Percentiles rank a stretch among this genome's conserved stretches.
Conservation (phyloP, 805 yeast species). For the Ogataea degrootiae region DNA sequence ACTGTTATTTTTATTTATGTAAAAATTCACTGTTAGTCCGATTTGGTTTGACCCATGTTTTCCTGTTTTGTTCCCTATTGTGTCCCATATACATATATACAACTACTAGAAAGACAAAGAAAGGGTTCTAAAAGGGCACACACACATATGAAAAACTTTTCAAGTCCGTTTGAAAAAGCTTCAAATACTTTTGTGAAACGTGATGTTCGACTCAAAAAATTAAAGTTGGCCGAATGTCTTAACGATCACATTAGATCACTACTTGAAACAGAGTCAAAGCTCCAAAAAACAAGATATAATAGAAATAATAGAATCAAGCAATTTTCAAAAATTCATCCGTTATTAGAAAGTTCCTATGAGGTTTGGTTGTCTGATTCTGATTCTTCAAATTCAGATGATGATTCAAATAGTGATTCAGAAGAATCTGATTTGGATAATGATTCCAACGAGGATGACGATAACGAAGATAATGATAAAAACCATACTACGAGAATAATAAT, state of each 20-base stretch:
- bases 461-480: neutral
- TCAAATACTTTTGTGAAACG: too few species aligned
- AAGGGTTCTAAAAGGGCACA: too few species aligned
- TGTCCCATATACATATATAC: too few species aligned
- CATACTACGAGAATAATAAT: neutral
- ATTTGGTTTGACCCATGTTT: too few species aligned
- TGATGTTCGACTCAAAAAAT: too few species aligned
- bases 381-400: neutral
- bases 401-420: neutral
- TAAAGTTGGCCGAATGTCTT: neutral
- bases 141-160: too few species aligned
- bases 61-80: too few species aligned
- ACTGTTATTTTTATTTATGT: too few species aligned
- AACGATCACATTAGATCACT: slow-evolving; percentile 2
- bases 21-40: too few species aligned
- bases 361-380: slow-evolving; percentile 16
- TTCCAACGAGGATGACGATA: neutral
- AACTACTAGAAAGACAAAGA: too few species aligned
- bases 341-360: slow-evolving; percentile 17
- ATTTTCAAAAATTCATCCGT: slow-evolving; percentile 2
- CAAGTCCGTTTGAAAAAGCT: too few species aligned
- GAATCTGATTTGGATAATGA: slow-evolving; percentile 4
- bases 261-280: slow-evolving; percentile 1
- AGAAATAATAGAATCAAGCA: slow-evolving; percentile 7
- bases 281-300: slow-evolving; percentile 6